phyloP scores from a whole-genome alignment of 2,329 filamentous ascomycete species.

The Ceratocystis huliohia region DNA sequence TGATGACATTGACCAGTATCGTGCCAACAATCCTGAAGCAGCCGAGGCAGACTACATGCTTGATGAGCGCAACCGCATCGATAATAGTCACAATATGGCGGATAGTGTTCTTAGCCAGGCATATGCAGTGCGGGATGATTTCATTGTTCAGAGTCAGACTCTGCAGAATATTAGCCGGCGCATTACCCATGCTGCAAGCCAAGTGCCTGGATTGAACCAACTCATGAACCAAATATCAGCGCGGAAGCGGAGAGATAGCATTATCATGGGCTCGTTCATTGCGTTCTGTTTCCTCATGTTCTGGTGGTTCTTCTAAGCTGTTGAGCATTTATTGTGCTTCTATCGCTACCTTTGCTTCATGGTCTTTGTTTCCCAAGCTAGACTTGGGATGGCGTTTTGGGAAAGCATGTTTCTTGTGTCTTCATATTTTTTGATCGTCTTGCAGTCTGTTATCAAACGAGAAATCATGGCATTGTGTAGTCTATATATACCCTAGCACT shows the following conservation, averaged over 20 bases:
- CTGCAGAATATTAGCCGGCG: conserved; percentile 78
- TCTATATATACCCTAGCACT: neutral
- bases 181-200: conserved; percentile 77
- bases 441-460: conserved; percentile 2
- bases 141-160: conserved; percentile 75
- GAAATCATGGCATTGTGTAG: neutral
- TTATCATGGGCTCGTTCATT: conserved; percentile 85
- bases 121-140: conserved; percentile 91
- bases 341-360: conserved; percentile 7
- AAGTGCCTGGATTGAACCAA: conserved; percentile 85
- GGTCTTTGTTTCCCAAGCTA: conserved; percentile 29
- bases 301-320: conserved; percentile 47
- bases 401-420: conserved; percentile 13
- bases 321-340: neutral
- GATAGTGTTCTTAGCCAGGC: conserved; percentile 89
- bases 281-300: conserved; percentile 83
- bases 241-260: conserved; percentile 86
- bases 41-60: conserved; percentile 97
- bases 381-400: conserved; percentile 18
- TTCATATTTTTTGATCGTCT: neutral
- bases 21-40: conserved; percentile 63
- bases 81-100: conserved; percentile 78
- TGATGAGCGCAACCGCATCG: conserved; percentile 70
- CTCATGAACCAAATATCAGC: conserved; percentile 86
- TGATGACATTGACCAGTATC: conserved; percentile 83